phyloP scores from a whole-genome alignment of 2,329 filamentous ascomycete genomes.

The Penicillium sp. region DNA sequence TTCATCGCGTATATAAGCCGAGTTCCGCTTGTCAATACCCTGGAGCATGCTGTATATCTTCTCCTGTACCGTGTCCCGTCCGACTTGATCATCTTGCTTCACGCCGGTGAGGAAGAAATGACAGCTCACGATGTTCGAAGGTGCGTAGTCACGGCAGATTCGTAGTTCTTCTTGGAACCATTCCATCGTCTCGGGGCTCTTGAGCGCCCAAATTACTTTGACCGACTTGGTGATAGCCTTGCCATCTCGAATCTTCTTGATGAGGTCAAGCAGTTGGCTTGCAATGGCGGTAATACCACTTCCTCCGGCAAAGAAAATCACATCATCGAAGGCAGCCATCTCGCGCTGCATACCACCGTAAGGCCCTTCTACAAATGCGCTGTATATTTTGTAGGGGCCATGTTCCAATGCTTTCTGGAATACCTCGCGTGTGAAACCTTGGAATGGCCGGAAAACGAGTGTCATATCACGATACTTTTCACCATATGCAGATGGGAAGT shows the following conservation, averaged over 20 bases:
- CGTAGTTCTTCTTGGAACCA: constrained; percentile 96
- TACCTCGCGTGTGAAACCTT: constrained; percentile 83
- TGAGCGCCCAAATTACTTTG: constrained; percentile 90
- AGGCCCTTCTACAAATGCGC: constrained; percentile 88
- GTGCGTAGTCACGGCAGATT: constrained; percentile 86
- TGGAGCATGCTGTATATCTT: constrained; percentile 85
- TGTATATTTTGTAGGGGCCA: constrained; percentile 86
- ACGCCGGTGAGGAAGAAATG: constrained; percentile 91
- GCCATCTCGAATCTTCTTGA: constrained; percentile 92
- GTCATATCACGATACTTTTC: constrained; percentile 85
- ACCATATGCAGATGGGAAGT: constrained; percentile 89
- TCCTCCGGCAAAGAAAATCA: constrained; percentile 88
- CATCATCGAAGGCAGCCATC: constrained; percentile 88
- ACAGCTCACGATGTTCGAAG: constrained; percentile 83
- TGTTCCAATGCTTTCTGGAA: constrained; percentile 80
- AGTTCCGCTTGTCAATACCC: constrained; percentile 83
- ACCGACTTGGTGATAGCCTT: constrained; percentile 91
- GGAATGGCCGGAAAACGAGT: constrained; percentile 86
- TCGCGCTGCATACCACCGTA: constrained; percentile 93
- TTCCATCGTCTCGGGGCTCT: constrained; percentile 88
- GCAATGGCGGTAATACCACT: constrained; percentile 93
- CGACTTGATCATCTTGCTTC: constrained; percentile 58
- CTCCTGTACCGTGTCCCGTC: constrained; percentile 77
- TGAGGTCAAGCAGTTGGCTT: constrained; percentile 86
- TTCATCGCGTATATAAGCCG: constrained; percentile 76